A percentile compares a stretch with the other conserved stretches of the same genome.
Conservation (phyloP, 2,329 filamentous ascomycete species). For the Colletotrichum tofieldiae region DNA sequence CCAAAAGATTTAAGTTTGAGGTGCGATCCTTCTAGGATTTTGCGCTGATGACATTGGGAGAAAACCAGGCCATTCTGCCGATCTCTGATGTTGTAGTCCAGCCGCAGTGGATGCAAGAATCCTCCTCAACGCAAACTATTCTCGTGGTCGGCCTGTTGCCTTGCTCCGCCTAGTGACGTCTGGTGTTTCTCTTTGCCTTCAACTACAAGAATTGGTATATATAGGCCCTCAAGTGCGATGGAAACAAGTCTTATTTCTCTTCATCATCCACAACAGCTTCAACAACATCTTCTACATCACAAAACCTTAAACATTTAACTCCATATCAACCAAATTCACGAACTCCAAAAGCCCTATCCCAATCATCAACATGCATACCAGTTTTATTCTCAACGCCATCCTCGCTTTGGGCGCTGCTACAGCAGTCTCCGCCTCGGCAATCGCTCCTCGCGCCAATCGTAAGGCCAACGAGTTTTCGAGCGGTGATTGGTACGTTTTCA, state of each 20-base stretch:
- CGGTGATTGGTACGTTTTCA: background rate
- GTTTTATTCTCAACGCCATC: slow-evolving; percentile 1
- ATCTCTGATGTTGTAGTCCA: background rate
- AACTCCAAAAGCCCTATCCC: background rate
- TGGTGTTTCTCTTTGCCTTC: background rate
- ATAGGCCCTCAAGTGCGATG: background rate
- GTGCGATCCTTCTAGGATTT: background rate
- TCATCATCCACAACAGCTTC: background rate
- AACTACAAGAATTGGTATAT: background rate
- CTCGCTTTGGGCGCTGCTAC: slow-evolving; percentile 5
- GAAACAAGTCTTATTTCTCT: background rate
- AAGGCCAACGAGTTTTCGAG: slow-evolving; percentile 11
- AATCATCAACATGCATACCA: background rate
- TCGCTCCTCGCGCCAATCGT: slow-evolving; percentile 2
- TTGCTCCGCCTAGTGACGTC: slow-evolving; percentile 1
- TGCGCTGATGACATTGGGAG: background rate
- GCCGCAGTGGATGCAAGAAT: background rate
- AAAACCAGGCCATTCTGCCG: background rate
- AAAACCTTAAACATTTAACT: background rate
- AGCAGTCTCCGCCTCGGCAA: background rate
- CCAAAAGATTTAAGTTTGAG: background rate
- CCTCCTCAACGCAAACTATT: background rate
- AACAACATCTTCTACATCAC: background rate
- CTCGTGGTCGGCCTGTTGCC: background rate
- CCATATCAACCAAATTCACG: no score